Evolutionary conservation across 2,329 filamentous ascomycete species (phyloP), one percentile per base, ranked within the genome.

Genomic region (Colletotrichum orbiculare): DNA sequence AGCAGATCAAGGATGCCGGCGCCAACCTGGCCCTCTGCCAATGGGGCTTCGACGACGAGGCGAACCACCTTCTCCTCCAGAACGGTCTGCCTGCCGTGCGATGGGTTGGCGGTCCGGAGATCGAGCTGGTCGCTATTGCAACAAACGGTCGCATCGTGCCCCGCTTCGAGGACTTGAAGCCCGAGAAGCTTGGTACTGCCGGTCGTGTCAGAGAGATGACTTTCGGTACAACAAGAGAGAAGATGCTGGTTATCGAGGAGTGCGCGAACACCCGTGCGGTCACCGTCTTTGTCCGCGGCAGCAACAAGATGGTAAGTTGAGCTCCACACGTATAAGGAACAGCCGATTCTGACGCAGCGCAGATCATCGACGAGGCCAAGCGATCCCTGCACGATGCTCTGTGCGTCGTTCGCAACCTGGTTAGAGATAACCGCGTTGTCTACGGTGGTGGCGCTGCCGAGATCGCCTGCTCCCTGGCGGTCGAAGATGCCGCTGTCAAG

Each of bases 241-340:
- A 99, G 88, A 99, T 99, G 96, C 85, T 99, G 72, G 93, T 99
- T 62, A 99, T 99, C 73, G 96, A 99, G 82, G 96, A 99, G 81
- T 99, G 96, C 76, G 96, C 96, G 74, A 99, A 99, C 83, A 97
- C 93, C 64, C 87, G 96, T 73, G 96, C 96, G 48, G 96, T 99
- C 66, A 99, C 96, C 3, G 89, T 97, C 60, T 99, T 99, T 78
- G 92, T 99, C 66, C 87, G 96, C 74, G 96, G 96, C 74, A 97
- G 94, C 85, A 99, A 99, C 87, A 99, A 98, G 86, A 99, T 99
- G 96, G 93, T 95, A 80, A 76, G 86, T 79, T 48, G 8, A n/a
- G 6, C 17, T 9, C 8, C 1, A 15, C 11, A 11, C 9, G n/a
- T 11, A 7, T 12, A 12, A 11, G 2, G 8, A 8, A 47, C 3